Percentiles rank a stretch among this genome's conserved stretches.
Evolutionary conservation across 2,329 filamentous ascomycete species (phyloP).

Genomic region (Talaromyces sp.): DNA sequence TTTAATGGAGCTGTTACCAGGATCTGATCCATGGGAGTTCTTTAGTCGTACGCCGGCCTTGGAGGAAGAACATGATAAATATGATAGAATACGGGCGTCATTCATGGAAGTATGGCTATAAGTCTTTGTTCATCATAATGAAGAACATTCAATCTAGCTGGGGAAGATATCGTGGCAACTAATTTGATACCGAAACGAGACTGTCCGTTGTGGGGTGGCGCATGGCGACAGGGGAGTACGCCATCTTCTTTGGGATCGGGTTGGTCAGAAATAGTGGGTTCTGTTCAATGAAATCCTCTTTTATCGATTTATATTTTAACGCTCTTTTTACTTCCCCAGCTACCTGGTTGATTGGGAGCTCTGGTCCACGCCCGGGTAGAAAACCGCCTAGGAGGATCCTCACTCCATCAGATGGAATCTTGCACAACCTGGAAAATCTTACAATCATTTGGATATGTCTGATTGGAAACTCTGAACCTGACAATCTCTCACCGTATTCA

Average conservation of each 20-base stretch:
- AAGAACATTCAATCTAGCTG: too few species aligned
- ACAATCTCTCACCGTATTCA: too few species aligned
- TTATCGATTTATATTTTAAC: background rate
- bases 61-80: too few species aligned
- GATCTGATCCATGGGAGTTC: background rate
- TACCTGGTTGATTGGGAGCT: constrained; percentile 1
- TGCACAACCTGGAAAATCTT: background rate
- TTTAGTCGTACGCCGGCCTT: too few species aligned
- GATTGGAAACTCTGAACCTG: too few species aligned
- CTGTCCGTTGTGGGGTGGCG: background rate
- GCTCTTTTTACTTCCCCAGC: background rate
- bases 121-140: background rate
- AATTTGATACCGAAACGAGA: background rate
- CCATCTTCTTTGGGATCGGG: background rate
- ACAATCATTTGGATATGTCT: background rate
- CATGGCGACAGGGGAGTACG: background rate
- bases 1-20: background rate
- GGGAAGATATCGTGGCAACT: too few species aligned
- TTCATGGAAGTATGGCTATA: background rate
- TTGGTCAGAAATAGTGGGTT: background rate
- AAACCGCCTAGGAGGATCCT: background rate
- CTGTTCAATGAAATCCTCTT: too few species aligned
- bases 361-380: background rate
- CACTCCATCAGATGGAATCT: constrained; percentile 1
- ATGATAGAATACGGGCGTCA: background rate